Base-by-base conservation (phyloP, 2,329 filamentous ascomycete species). In the Stylonectria norvegica region DNA sequence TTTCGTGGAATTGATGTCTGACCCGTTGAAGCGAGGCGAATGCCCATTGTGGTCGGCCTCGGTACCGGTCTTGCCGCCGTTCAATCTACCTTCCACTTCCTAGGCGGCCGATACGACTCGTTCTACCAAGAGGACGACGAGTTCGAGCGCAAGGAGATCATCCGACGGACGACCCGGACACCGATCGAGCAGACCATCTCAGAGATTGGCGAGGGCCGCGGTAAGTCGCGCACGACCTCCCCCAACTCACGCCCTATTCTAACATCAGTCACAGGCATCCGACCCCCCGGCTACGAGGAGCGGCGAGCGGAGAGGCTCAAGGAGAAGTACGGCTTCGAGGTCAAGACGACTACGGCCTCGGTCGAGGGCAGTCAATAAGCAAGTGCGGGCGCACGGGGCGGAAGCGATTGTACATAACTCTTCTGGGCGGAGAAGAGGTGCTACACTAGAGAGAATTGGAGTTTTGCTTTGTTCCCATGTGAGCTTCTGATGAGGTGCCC, bases 301-400 rank as follows among this genome's bases (percentile, higher is more conserved):
- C 77, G 90, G 65, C 82, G 90, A 65, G 79, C 81, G 52, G 75
- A 89, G 70, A 78, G 87, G 56, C 76, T 96, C 65, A 83, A 87
- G 77, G 83, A 89, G 68, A 87, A 83, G 66, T 95, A 95, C 60
- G 89, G 89, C 43, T 79, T 94, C 59, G 89, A 95, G 52, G 82
- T 95, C 59, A 79, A 84, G 59, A 77, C 81, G 40, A 78, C 83
- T 52, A 76, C 66, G 42, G 72, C 75, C 30, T 69, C 67, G 34
- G 63, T 67, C 50, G 69, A 78, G 39, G 65, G 64, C 43, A 67
- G 65, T 58, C 59, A 61, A 58, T 67, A 59, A 60, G 50, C 12
- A 27, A 25, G 38, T 28, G 36, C 41, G 36, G 47, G 43, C 47
- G 49, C 64, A 57, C 47, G 57, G 45, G 48, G 46, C 42, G 45